Evolutionary conservation across 805 yeast genomes (phyloP), one percentile per base, ranked within the genome.

Genomic region (Lipomyces chichibuensis): DNA sequence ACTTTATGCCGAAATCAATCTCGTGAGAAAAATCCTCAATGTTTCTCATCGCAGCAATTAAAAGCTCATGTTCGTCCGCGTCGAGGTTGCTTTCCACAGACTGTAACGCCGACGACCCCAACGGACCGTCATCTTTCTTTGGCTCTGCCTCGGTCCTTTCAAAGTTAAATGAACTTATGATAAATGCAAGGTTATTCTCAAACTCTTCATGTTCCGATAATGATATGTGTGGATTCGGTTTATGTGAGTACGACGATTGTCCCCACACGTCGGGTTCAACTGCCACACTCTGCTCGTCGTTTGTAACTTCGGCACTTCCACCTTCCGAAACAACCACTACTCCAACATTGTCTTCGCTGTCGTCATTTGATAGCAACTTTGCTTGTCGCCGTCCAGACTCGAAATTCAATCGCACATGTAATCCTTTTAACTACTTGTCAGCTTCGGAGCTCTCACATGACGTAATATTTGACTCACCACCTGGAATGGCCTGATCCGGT

Each of bases 401-500:
- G 65, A 92, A 78, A 75, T 91, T 88, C 71, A 93, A 73, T 70
- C 91, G 82, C 13, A 92, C 85, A 76, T 90, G 93, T 43, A 90
- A 77, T 0, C 98, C 98, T n/a, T n/a, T n/a, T 69, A 11, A 43
- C 3, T 7, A 3, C 3, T 7, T 0, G 27, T 37, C 13, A 49
- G 23, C 13, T 39, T 39, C 23, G 46, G 27, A 23, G 14, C 27
- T 7, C 23, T 29, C 32, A 7, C 20, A 9, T 20, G 14, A 14
- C 39, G 13, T 57, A 7, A 43, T 9, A 17, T 20, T 17, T 11
- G 17, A 53, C 67, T 13, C 63, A 69, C 72, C 72, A 6, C 84
- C 85, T 0, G 97, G 97, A 2, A 93, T 82, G 7, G 84, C 82
- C 74, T 91, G 97, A n/a, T 88, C 92, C 59, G 84, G 88, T 71